Evolutionary conservation across 108 stramenopile genomes (phyloP).

Genomic region (Seminavis robusta): DNA sequence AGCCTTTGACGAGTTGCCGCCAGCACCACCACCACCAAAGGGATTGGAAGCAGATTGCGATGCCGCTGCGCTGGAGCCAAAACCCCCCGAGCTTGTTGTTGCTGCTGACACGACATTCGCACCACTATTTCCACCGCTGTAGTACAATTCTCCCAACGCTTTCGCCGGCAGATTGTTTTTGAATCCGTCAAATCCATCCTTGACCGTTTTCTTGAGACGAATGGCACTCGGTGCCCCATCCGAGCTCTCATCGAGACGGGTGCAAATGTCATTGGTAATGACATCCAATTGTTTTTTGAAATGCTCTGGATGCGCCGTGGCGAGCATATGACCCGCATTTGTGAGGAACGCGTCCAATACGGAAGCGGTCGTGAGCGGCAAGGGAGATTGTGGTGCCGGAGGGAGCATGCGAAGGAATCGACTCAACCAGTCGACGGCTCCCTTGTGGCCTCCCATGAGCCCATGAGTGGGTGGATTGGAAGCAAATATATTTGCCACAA

Average conservation of each 20-base stretch:
- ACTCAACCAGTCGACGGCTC: constrained; percentile 66
- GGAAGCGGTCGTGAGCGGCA: constrained; percentile 76
- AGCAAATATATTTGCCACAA: constrained; percentile 79
- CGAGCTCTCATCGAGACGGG: constrained; percentile 68
- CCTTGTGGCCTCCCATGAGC: constrained; percentile 69
- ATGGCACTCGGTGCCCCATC: constrained; percentile 74
- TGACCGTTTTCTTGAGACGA: constrained; percentile 63
- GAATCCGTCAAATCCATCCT: constrained; percentile 56
- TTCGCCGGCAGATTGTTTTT: constrained; percentile 47
- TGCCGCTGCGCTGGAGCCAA: not conserved
- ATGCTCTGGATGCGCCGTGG: constrained; percentile 47
- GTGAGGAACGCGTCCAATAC: constrained; percentile 83
- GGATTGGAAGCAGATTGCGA: constrained; percentile 7
- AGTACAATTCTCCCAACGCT: constrained; percentile 63
- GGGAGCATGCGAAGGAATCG: constrained; percentile 75
- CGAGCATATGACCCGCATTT: constrained; percentile 84
- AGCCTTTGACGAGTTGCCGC: constrained; percentile 3
- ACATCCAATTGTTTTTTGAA: constrained; percentile 41
- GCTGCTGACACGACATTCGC: not conserved
- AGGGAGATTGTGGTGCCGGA: constrained; percentile 41
- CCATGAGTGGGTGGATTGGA: constrained; percentile 55
- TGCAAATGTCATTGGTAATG: constrained; percentile 47
- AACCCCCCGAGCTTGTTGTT: not conserved
- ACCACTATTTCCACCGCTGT: constrained; percentile 10
- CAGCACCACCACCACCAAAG: not conserved